A percentile compares a stretch with the other conserved stretches of the same genome.
These are phyloP conservation scores for Colletotrichum trifolii DNA, from an alignment of 2,329 filamentous ascomycete species.

Conservation along the genomic window DNA sequence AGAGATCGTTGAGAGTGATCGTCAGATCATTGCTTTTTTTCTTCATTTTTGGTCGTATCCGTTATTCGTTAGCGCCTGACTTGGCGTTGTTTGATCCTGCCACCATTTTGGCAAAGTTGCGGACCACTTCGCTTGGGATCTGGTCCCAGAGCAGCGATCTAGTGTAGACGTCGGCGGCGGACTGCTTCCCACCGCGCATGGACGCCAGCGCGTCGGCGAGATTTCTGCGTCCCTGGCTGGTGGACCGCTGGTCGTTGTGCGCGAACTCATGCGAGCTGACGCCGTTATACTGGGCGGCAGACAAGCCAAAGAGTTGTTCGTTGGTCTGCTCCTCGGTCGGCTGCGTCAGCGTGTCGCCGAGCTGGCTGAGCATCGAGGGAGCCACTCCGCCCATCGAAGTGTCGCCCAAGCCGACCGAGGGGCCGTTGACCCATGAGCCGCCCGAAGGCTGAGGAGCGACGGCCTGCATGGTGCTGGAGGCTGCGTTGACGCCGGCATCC, in stretches of 20 bases:
- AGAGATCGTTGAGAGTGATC: constrained; percentile 32
- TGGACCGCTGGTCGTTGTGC: constrained; percentile 64
- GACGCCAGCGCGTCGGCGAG: constrained; percentile 83
- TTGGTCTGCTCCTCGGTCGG: constrained; percentile 87
- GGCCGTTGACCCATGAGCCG: constrained; percentile 56
- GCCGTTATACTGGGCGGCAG: constrained; percentile 87
- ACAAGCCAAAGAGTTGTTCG: constrained; percentile 88
- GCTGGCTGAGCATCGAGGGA: constrained; percentile 72
- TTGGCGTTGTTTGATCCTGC: constrained; percentile 73
- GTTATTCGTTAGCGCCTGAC: constrained; percentile 50
- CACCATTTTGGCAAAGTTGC: constrained; percentile 92
- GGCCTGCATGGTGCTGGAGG: constrained; percentile 55
- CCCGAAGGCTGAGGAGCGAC: constrained; percentile 65
- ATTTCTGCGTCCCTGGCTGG: constrained; percentile 75
- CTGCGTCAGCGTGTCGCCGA: constrained; percentile 76
- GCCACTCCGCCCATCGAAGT: constrained; percentile 60
- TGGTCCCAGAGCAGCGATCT: constrained; percentile 94
- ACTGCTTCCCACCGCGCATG: constrained; percentile 80
- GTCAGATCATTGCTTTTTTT: constrained; percentile 25
- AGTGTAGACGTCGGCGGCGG: constrained; percentile 89
- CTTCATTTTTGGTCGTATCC: constrained; percentile 43
- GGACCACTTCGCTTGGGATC: constrained; percentile 90
- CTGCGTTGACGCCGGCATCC: constrained; percentile 73
- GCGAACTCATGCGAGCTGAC: constrained; percentile 81
- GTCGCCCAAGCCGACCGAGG: constrained; percentile 53